Evolutionary conservation across 2,329 filamentous ascomycete species (phyloP).

Genomic region (Colletotrichum gloeosporioides): DNA sequence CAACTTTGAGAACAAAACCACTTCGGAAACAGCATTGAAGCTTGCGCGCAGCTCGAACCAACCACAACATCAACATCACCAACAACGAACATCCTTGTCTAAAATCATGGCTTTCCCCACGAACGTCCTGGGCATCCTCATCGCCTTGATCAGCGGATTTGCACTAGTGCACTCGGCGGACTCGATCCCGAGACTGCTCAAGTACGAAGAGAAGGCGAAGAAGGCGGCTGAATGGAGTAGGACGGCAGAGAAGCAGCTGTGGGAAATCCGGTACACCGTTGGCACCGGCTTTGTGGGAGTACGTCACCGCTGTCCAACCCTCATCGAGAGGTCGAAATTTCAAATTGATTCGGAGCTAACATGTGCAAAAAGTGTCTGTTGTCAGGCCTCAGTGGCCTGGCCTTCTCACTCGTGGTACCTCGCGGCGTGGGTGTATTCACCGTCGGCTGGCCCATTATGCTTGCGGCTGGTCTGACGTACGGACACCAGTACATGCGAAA

Average conservation of each 20-base stretch:
- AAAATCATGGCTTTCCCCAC: constrained; percentile 21
- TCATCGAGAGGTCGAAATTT: not conserved
- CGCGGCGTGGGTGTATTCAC: constrained; percentile 8
- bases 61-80: not conserved
- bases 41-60: not conserved
- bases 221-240: constrained; percentile 35
- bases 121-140: constrained; percentile 13
- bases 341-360: not conserved
- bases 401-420: constrained; percentile 18
- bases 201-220: constrained; percentile 31
- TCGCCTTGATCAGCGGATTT: constrained; percentile 27
- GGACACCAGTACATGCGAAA: constrained; percentile 29
- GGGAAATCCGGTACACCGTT: constrained; percentile 32
- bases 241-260: constrained; percentile 28
- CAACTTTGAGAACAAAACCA: not conserved
- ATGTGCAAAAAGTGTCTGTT: constrained; percentile 18
- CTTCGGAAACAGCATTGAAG: not conserved
- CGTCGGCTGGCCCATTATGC: constrained; percentile 24
- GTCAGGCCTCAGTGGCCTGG: constrained; percentile 23
- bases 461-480: constrained; percentile 20
- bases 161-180: constrained; percentile 25
- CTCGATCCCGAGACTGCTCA: constrained; percentile 31
- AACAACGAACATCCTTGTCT: not conserved
- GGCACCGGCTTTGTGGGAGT: constrained; percentile 30
- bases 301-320: not conserved